These are phyloP conservation scores for Micractinium sp. DNA, from an alignment of 139 green algal species.

Conservation along the genomic window DNA sequence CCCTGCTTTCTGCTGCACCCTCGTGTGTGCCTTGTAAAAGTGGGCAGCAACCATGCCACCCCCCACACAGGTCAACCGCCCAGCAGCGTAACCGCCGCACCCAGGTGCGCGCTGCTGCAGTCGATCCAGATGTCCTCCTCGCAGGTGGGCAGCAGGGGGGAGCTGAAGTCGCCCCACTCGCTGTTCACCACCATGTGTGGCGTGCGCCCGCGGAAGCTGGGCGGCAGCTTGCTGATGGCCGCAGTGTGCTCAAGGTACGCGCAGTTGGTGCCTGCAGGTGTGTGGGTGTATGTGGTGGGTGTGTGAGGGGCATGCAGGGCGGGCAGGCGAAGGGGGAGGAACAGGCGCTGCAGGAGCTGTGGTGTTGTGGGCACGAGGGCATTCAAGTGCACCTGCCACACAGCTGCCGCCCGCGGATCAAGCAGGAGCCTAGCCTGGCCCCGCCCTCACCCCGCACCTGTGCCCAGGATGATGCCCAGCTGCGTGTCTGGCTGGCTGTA, in stretches of 20 bases:
- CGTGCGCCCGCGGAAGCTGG: slow-evolving; percentile 4
- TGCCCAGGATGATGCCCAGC: slow-evolving; percentile 86
- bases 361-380: not conserved
- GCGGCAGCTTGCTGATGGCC: slow-evolving; percentile 40
- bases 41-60: not conserved
- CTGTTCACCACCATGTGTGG: slow-evolving; percentile 71
- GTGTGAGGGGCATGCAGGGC: too few species aligned
- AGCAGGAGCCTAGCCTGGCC: too few species aligned
- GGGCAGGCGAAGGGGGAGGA: too few species aligned
- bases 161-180: slow-evolving; percentile 87
- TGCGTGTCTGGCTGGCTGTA: slow-evolving; percentile 72
- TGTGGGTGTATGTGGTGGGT: too few species aligned
- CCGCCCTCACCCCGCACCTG: slow-evolving; percentile 23
- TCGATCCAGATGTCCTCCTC: slow-evolving; percentile 79
- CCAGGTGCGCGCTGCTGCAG: slow-evolving; percentile 56
- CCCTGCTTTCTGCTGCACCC: too few species aligned
- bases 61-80: not conserved
- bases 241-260: slow-evolving; percentile 73
- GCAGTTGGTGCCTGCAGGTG: slow-evolving; percentile 77
- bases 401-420: too few species aligned
- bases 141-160: slow-evolving; percentile 51
- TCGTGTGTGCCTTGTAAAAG: too few species aligned
- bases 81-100: not conserved
- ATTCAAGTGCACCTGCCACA: too few species aligned
- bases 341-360: not conserved